Evolutionary conservation across 148 eudicot species (phyloP), one percentile per base, ranked within the genome.

Genomic region (Nepenthes gracilis): DNA sequence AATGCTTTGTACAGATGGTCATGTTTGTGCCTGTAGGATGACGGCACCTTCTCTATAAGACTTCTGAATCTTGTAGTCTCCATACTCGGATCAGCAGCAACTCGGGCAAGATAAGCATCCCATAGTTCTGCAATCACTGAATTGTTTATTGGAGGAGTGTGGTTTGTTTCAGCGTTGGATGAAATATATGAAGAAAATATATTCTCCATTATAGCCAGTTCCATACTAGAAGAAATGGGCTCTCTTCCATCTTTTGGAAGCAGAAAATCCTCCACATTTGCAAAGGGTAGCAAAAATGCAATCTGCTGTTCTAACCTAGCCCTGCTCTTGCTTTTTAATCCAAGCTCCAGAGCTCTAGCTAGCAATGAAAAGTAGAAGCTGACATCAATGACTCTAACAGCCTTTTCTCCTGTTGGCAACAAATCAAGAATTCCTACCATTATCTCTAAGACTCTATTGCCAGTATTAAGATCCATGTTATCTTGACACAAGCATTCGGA

Each of bases 341-440:
- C 84, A 10, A 86, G 83, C 67, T 86, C 77, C 47, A 86, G 75
- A 34, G 72, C 67, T 54, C 71, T 74, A 3, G 79, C 79, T 51
- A 93, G 81, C 77, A 93, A 60, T 1, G 85, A 70, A 12, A 93
- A 88, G 64, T 81, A 89, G 57, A 93, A 93, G 23, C 97, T 95
- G 8, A 86, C 83, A 4, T 92, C 97, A 50, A 89, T 75, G 5
- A 62, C 68, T 68, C 72, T 86, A 56, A 78, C 63, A 48, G 75
- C 78, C 72, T 73, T 83, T 15, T 74, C 81, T 33, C 82, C 83
- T 6, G 14, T 54, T 1, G 84, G 83, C 33, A 93, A 68, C 76
- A 93, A 77, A 59, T 81, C 85, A 36, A 89, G 69, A 35, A 89
- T 59, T 6, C 80, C 95, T 59, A 69, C 74, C 4, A 93, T 64